Evolutionary conservation across 2,329 filamentous ascomycete genomes (phyloP).

Genomic region (Aspergillus brasiliensis): DNA sequence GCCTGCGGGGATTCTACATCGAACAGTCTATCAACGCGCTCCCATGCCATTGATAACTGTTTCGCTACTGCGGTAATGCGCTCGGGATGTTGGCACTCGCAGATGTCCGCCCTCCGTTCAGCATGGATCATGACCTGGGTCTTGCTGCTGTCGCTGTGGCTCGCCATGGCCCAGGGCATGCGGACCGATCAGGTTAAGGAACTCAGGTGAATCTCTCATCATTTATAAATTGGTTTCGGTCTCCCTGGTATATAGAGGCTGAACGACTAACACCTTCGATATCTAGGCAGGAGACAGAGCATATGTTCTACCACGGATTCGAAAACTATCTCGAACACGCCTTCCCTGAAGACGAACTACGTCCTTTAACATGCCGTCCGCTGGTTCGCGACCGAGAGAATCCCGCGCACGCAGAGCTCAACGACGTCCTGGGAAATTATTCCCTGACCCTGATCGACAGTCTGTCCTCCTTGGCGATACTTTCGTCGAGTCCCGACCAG

Average conservation of each 20-base stretch:
- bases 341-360: constrained; percentile 94
- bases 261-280: background rate
- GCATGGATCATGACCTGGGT: constrained; percentile 38
- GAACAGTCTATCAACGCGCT: constrained; percentile 27
- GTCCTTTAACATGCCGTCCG: constrained; percentile 80
- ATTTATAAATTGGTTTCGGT: background rate
- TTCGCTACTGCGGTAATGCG: constrained; percentile 40
- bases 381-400: constrained; percentile 81
- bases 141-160: constrained; percentile 40
- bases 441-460: constrained; percentile 94
- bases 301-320: constrained; percentile 96
- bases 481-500: constrained; percentile 66
- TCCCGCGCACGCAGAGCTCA: constrained; percentile 79
- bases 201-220: constrained; percentile 34
- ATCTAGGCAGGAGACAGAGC: constrained; percentile 49
- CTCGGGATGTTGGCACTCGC: constrained; percentile 43
- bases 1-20: constrained; percentile 28
- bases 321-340: constrained; percentile 92
- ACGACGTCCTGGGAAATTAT: constrained; percentile 96
- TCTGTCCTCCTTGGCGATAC: constrained; percentile 87
- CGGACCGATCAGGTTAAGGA: constrained; percentile 37
- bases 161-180: constrained; percentile 39
- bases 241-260: background rate
- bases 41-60: constrained; percentile 27
- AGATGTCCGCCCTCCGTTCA: constrained; percentile 37